Conservation (phyloP, 345 rosid species). For the Gossypium raimondii region DNA sequence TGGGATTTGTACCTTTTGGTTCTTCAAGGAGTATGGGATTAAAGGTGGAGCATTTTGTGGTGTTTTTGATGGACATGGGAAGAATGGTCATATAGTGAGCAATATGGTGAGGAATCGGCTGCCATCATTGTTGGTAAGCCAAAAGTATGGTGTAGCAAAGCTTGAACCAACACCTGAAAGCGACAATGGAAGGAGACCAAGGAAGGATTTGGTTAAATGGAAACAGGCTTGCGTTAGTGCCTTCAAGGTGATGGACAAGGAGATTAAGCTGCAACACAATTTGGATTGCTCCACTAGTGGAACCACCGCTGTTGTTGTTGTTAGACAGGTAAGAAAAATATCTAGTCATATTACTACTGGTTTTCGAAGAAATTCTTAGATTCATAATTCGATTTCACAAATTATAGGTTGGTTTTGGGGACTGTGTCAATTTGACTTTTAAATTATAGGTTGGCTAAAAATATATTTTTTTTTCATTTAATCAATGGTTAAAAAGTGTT, state of each 20-base stretch:
- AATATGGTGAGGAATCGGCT: constrained; percentile 55
- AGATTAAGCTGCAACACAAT: constrained; percentile 56
- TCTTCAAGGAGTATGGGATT: constrained; percentile 53
- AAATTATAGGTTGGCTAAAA: no score
- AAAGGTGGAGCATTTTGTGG: constrained; percentile 57
- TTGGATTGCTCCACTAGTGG: constrained; percentile 72
- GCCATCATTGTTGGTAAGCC: constrained; percentile 52
- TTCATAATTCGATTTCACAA: neutral
- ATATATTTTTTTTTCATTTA: no score
- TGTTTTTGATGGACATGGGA: constrained; percentile 93
- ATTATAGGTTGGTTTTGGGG: neutral
- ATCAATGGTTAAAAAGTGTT: no score
- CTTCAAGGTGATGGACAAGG: constrained; percentile 67
- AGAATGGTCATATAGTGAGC: constrained; percentile 65
- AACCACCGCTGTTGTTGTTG: constrained; percentile 71
- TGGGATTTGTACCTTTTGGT: neutral
- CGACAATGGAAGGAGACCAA: constrained; percentile 7
- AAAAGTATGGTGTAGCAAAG: constrained; percentile 35
- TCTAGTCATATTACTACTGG: neutral
- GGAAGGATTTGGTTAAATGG: constrained; percentile 32
- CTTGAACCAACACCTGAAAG: neutral
- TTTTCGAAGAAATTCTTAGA: neutral
- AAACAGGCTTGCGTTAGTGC: constrained; percentile 41
- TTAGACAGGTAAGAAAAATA: constrained; percentile 42
- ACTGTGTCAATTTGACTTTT: no score